Conservation (phyloP, 192 early-diverging fungal species). For the Lunasporangiospora selenospora region DNA sequence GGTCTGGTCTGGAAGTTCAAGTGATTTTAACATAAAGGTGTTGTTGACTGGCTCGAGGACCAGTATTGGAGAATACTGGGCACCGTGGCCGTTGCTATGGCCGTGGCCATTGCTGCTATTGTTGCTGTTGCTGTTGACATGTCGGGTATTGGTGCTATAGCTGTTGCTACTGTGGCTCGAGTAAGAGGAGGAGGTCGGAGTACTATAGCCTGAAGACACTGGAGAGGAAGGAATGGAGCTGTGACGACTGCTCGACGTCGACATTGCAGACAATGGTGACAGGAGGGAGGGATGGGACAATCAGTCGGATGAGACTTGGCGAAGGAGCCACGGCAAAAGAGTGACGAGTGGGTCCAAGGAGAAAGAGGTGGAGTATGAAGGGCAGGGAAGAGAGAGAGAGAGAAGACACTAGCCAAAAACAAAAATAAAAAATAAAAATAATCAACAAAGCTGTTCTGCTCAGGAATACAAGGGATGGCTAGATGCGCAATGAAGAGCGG, state of each 20-base stretch:
- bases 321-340: constrained; percentile 5
- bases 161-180: constrained; percentile 2
- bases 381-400: constrained; percentile 4
- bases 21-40: constrained; percentile 54
- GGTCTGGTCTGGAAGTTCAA: constrained; percentile 59
- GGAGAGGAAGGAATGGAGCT: no score
- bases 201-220: no score
- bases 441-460: constrained; percentile 14
- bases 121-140: constrained; percentile 18
- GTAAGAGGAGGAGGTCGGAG: constrained; percentile 2
- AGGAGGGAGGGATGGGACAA: not conserved
- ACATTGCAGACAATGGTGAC: constrained; percentile 16
- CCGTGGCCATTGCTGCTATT: no score
- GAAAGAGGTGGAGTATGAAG: not conserved
- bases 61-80: constrained; percentile 23
- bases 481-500: no score
- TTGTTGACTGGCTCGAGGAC: constrained; percentile 55
- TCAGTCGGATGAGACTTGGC: not conserved
- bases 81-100: no score
- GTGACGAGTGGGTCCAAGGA: no score
- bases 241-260: no score
- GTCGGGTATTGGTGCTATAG: constrained; percentile 14
- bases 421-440: constrained; percentile 16
- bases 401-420: no score
- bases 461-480: constrained; percentile 15